Evolutionary conservation across 768 basidiomycete genomes (phyloP).

Genomic region (Naganishia friedmannii): DNA sequence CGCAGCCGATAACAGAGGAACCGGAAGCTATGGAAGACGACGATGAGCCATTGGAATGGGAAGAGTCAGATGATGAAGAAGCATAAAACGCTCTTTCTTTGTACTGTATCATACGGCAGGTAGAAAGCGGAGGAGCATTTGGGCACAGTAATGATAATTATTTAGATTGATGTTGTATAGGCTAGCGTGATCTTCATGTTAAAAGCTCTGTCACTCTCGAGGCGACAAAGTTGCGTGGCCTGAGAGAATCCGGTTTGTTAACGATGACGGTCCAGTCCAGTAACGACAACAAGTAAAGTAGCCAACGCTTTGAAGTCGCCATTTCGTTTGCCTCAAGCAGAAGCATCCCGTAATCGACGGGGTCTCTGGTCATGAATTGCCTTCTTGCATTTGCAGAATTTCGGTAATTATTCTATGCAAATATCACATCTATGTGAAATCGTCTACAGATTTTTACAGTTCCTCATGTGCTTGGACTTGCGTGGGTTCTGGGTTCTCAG

Average conservation of each 20-base stretch:
- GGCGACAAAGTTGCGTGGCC: no score
- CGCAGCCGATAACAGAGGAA: slow-evolving; percentile 13
- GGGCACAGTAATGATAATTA: background rate
- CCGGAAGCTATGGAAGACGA: slow-evolving; percentile 19
- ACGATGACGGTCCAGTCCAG: no score
- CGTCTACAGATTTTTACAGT: slow-evolving; percentile 14
- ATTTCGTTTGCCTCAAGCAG: no score
- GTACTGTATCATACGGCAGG: background rate
- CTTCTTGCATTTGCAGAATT: no score
- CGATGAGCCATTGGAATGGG: slow-evolving; percentile 29
- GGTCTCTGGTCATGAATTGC: no score
- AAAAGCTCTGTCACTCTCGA: no score
- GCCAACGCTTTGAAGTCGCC: no score
- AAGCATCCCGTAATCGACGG: no score
- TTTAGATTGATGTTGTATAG: background rate
- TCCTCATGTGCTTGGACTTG: slow-evolving; percentile 26
- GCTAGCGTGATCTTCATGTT: background rate
- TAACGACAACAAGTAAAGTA: no score
- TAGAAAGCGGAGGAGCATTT: background rate
- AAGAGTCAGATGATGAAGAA: slow-evolving; percentile 25
- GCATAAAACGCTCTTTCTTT: background rate
- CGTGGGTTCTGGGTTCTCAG: background rate
- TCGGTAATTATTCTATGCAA: no score
- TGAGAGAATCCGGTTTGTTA: no score
- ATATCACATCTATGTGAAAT: background rate